Base-by-base conservation (phyloP, 495 filamentous ascomycete genomes). In the Aspergillus wentii region DNA sequence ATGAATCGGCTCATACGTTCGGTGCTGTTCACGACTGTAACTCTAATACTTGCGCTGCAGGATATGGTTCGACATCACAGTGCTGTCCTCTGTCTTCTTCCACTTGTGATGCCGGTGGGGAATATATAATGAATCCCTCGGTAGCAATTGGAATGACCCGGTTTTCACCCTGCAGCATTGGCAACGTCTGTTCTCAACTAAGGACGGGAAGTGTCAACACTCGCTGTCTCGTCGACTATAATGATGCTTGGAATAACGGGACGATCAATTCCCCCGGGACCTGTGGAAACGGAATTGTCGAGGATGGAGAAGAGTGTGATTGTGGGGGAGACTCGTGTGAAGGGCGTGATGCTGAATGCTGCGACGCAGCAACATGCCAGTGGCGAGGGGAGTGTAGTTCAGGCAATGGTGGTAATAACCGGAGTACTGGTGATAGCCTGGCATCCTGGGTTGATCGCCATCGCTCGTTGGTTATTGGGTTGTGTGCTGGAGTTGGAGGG, bases 271-370 rank as follows among this genome's bases (percentile, higher is more conserved):
- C 78, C 1, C 77, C 78, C 40, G 79, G 79, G 26, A 76, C 86
- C 46, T 96, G 90, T 56, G 90, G 90, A 27, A 95, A 96, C 57
- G 90, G 90, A 26, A 92, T 95, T 41, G 88, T 95, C 19, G 90
- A 96, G 57, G 57, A 69, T n/a, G 90, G 85, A 35, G 90, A 96
- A 58, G 81, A 95, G 3, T 96, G 90, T 57, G 90, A 96, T 61
- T 96, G 90, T 57, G 90, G 90, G 38, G 61, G 61, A n/a, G 74
- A 77, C 14, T 32, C 40, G 14, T 95, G 88, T 58, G 73, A 66
- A 16, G 49, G 30, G 7, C 39, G 43, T 6, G 50, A 52, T 19
- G 41, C 34, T 2, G 54, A 55, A n/a, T 96, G 90, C 69, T 95
- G 90, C 61, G 71, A 96, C 51, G 62, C 87, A 5, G 69, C 61